Base-by-base conservation (phyloP, 1,139 yeast genomes). In the Geotrichum candidum region DNA sequence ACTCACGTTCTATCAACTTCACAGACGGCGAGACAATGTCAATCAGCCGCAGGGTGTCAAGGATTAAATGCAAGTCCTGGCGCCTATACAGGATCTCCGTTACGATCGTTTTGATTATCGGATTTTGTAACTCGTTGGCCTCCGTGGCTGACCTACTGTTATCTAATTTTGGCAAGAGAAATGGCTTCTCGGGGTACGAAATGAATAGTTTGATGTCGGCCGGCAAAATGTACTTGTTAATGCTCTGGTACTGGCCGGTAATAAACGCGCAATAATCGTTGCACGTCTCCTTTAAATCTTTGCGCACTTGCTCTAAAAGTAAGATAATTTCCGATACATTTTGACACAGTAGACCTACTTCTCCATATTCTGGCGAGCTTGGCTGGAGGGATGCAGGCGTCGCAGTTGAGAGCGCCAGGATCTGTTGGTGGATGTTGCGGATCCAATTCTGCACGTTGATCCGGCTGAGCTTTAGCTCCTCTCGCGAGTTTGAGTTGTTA, bases 51-150 rank as follows among this genome's bases (percentile, higher is more conserved):
- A 59, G 45, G n/a, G 57, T 59, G 48, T 55, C 58, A 7, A 59
- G 53, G 15, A 59, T 55, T 31, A 54, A 27, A 45, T 55, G 58
- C 41, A 59, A 31, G 53, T 59, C 61, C 29, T 59, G 58, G 23
- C 61, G 61, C 18, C 61, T 29, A 45, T 55, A 59, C 10, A 59
- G 54, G n/a, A 59, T 55, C 38, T 59, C 61, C 10, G 61, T 55
- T 29, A 59, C 57, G 6, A 59, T 51, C 9, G 57, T 51, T 22
- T 54, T 59, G 29, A 55, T 55, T 15, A 38, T 23, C 22, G 56
- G 53, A 22, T 51, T 55, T 29, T 54, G 31, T 18, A 58, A 38
- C 7, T 57, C 60, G n/a, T 29, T 38, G 9, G 53, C 22, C 52
- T 51, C 58, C 25, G 27, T 18, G 3, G 41, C 50, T 9, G 46